Base-by-base conservation (phyloP, 495 filamentous ascomycete genomes). In the Xylaria sp. region DNA sequence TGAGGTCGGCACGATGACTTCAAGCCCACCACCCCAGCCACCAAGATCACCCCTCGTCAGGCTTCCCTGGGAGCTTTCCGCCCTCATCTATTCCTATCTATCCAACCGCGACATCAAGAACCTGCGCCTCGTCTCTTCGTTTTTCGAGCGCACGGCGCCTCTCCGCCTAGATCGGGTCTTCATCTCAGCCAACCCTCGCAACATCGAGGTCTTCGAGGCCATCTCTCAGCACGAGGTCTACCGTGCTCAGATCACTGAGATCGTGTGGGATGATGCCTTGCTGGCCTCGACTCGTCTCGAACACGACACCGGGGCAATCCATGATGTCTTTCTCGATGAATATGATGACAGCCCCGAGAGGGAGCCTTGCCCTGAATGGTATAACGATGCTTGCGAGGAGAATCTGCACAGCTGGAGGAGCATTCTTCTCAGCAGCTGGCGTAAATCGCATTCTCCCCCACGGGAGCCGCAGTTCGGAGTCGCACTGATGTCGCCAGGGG, bases 81-180 rank as follows among this genome's bases (percentile, higher is more conserved):
- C 4, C 14, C 52, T 57, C 26, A 57, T 57, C 17, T 33, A 33
- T 57, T 19, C 24, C 26, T 4, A 33, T 33, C 52, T 33, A 31
- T 33, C 52, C 14, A 57, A 57, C n/a, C 26, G 26, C 26, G 52
- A 57, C 7, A 33, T 57, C 52, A 57, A 57, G 26, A 57, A 57
- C 26, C 17, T 57, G 29, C 52, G 52, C 52, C 26, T 57, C 26
- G 29, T 33, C 26, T 26, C 52, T 15, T 29, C 12, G 14, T 57
- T 57, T 5, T 57, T 57, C 17, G 24, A 29, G 14, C 26, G 24
- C 15, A 57, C 29, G 1, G 52, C 26, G 52, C 26, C 9, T 57
- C 52, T 29, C 52, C 52, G 26, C 31, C 24, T 57, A 4, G 26
- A 31, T 31, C 52, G 52, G n/a, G 52, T 57, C 9, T 57, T 57